Evolutionary conservation across 2,329 filamentous ascomycete species (phyloP), one percentile per base, ranked within the genome.

Genomic region (Botryotinia narcissicola): DNA sequence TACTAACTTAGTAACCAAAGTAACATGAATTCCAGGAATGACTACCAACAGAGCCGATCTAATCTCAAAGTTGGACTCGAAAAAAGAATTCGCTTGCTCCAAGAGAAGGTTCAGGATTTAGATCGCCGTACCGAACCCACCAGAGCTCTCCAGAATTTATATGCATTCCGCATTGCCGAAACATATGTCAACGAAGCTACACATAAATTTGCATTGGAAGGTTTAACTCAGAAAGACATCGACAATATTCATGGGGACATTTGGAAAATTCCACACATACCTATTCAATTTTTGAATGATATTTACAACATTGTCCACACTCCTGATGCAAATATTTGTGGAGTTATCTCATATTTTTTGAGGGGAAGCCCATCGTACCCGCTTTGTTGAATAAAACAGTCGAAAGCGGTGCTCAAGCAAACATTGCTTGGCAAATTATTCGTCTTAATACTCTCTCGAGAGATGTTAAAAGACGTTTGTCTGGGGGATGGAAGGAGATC

Each of bases 401-500:
- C 7, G 0, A 29, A 42, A 7, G 20, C 20, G 7, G 0, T 29
- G 8, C 22, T 37, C 44, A 51, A 51, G 63, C 14, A n/a, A 51
- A 22, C 4, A 20, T 51, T 37, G 46, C 18, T 10, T 7, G 12
- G 63, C 29, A 29, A 18, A 40, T 67, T n/a, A 12, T 37, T n/a
- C 6, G 46, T 22, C 25, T 51, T 22, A 1, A 40, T 16, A 12
- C 0, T 5, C 63, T 37, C 4, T 4, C 40, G 22, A 4, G 4
- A 48, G 10, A 6, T 10, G 18, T 8, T 20, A 20, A 5, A n/a
- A n/a, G 3, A 2, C 3, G 6, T 22, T 37, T 0, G 25, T 12
- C 4, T 40, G 22, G 7, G 12, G 3, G 6, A 1, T 14, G 32
- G 12, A 1, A 18, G 5, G 10, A 1, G 22, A 12, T 37, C 35